Base-by-base conservation (phyloP, 1,284 basidiomycete species). In the Trichosporon faecale region DNA sequence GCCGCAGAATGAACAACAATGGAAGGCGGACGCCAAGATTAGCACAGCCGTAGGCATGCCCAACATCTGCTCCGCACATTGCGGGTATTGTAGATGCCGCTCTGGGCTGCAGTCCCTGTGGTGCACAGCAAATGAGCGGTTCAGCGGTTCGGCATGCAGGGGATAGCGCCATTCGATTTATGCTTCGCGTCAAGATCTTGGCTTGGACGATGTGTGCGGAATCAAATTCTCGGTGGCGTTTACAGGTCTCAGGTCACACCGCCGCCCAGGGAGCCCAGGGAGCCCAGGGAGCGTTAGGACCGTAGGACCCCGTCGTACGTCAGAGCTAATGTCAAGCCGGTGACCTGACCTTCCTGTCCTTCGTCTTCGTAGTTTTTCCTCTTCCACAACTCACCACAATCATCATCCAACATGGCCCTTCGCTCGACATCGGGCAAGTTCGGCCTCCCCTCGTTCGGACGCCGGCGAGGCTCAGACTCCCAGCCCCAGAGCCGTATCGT, bases 401-500 rank as follows among this genome's bases (percentile, higher is more conserved):
- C 12, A 7, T 31, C 35, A 37, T 14, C n/a, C 66, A 61, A 25
- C 66, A 79, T 80, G 78, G 75, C 76, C 12, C 68, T 81, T 1
- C 74, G 80, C 35, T 75, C 73, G 52, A 70, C 77, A 44, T 80
- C 79, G 1, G 80, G 79, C 66, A 81, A 81, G 71, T 81, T 81
- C 71, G 76, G 74, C 29, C 73, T 81, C 16, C 68, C 76, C 4
- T 65, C 69, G 37, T 79, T 80, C 66, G 77, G 78, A 7, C 73
- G 78, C 35, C 78, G 78, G 68, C 65, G 68, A 29, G 60, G 64
- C 35, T 37, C 29, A 6, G 44, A 65, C 44, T 61, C 57, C 3
- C 46, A 66, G 57, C 57, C 57, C 57, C 14, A 9, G 5, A 61
- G 57, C 57, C 57, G 57, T 18, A 61, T 61, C 57, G 57, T 31